Conservation (phyloP, 345 rosid genomes). For the Eucalyptus urophylla region DNA sequence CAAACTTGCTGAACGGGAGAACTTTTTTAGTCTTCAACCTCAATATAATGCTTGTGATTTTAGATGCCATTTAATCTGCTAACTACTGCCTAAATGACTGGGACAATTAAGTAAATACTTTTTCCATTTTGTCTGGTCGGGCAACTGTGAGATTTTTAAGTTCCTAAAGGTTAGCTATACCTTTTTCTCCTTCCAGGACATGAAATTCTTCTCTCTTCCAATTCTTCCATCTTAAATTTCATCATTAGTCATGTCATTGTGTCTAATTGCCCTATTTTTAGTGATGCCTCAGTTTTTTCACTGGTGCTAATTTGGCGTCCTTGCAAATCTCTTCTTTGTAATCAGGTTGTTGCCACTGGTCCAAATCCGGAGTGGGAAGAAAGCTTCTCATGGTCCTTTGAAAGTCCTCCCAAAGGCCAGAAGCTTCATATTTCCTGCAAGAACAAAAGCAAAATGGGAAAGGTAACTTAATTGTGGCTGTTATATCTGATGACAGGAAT, state of each 20-base stretch:
- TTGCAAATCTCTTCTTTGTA: background rate
- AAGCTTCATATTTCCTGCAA: slow-evolving; percentile 97
- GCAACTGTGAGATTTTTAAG: background rate
- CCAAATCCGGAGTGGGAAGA: slow-evolving; percentile 99
- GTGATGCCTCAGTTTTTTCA: background rate
- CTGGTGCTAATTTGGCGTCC: background rate
- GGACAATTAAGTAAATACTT: background rate
- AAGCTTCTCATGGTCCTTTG: slow-evolving; percentile 96
- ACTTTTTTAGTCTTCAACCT: background rate
- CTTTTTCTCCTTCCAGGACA: background rate
- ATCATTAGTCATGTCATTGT: background rate
- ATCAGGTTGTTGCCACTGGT: slow-evolving; percentile 88
- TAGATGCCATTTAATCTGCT: background rate
- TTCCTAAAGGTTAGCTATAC: background rate
- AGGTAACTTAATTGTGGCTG: slow-evolving; percentile 25
- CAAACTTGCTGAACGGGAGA: background rate
- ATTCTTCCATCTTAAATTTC: background rate
- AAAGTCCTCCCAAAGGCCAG: slow-evolving; percentile 98
- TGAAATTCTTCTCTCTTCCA: background rate
- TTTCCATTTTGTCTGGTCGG: background rate
- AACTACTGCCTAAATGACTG: background rate
- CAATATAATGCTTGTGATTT: background rate
- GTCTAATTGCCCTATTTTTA: background rate
- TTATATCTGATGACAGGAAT: background rate
- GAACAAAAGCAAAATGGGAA: slow-evolving; percentile 99